A percentile compares a stretch with the other conserved stretches of the same genome.
These are phyloP conservation scores for Ceratobasidium sp. DNA, from an alignment of 1,284 basidiomycete species.

Conservation along the genomic window DNA sequence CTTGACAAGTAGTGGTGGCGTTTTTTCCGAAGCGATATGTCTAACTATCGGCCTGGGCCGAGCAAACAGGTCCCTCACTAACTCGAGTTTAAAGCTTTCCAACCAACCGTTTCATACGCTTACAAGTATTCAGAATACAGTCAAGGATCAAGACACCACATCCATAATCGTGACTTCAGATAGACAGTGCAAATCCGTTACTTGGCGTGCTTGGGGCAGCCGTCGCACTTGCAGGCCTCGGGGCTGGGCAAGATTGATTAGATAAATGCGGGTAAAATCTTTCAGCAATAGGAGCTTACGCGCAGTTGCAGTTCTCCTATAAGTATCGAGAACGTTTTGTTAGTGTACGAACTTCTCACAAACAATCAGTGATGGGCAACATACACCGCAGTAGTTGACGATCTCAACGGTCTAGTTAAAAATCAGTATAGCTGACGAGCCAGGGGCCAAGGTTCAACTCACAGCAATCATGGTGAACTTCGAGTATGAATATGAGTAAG, in stretches of 20 bases:
- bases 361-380: neutral
- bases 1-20: no score
- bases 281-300: neutral
- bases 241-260: neutral
- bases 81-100: constrained; percentile 6
- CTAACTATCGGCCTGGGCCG: no score
- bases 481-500: neutral
- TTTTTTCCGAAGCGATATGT: no score
- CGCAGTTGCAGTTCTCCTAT: constrained; percentile 36
- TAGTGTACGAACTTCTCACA: neutral
- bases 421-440: neutral
- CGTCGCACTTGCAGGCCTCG: constrained; percentile 23
- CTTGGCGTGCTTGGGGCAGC: neutral
- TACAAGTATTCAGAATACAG: constrained; percentile 28
- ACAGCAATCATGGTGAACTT: constrained; percentile 33
- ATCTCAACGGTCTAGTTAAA: constrained; percentile 31
- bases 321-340: neutral
- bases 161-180: neutral
- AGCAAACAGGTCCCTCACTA: no score
- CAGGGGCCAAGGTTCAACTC: neutral
- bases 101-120: constrained; percentile 39
- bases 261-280: neutral
- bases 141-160: neutral
- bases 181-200: neutral
- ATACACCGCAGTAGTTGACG: constrained; percentile 44